Conservation (phyloP, 768 basidiomycete genomes). For the Lentinula raphanica region DNA sequence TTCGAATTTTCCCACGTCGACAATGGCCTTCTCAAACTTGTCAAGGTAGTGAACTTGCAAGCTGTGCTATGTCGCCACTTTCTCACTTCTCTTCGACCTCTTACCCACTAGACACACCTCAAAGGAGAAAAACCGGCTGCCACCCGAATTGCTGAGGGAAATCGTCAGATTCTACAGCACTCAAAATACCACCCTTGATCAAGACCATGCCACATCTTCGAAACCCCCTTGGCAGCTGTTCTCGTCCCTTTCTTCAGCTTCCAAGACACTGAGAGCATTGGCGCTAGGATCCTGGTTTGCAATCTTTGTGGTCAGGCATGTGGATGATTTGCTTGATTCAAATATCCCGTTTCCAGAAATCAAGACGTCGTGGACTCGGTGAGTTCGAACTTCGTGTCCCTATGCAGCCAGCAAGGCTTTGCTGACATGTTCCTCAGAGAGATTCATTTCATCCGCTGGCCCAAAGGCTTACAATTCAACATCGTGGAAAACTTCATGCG, state of each 20-base stretch:
- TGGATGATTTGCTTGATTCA: neutral
- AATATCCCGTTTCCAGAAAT: neutral
- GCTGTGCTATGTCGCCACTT: no score
- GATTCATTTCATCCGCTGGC: neutral
- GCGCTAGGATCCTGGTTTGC: slow-evolving; percentile 1
- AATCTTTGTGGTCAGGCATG: neutral
- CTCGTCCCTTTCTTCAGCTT: neutral
- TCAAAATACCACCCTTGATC: neutral
- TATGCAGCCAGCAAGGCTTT: neutral
- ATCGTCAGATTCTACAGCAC: neutral
- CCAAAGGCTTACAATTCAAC: neutral
- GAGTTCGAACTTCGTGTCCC: neutral
- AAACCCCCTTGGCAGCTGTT: neutral
- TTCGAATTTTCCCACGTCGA: no score
- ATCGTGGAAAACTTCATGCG: neutral
- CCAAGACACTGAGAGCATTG: neutral
- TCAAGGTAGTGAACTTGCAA: no score
- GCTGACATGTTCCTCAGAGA: neutral
- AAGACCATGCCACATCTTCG: neutral
- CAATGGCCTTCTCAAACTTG: no score
- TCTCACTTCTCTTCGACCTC: no score
- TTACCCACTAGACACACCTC: no score
- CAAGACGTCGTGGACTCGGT: neutral
- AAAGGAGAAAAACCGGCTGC: no score
- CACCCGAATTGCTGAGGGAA: neutral